Conservation (phyloP, 148 eudicot species). For the Drosera capensis region DNA sequence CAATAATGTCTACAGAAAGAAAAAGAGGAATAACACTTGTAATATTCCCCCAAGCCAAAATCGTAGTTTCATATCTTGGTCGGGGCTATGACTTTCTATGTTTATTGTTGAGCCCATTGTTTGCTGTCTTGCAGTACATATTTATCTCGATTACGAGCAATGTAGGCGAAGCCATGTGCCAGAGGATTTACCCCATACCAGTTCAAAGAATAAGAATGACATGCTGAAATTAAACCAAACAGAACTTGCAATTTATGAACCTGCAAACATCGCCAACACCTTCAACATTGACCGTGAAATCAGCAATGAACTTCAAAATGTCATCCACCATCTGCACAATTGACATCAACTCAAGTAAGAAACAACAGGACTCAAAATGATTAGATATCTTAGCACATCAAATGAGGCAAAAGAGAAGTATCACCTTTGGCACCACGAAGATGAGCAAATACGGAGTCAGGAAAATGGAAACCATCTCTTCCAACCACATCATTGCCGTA, state of each 20-base stretch:
- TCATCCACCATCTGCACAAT: conserved; percentile 62
- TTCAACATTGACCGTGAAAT: conserved; percentile 70
- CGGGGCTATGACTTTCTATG: too few relatives aligned
- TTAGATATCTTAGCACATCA: background rate
- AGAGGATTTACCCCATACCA: too few relatives aligned
- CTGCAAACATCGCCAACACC: conserved; percentile 98
- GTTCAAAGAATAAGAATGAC: background rate
- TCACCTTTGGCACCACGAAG: conserved; percentile 79
- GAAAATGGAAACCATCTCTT: conserved; percentile 96
- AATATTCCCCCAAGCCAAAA: background rate
- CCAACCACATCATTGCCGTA: conserved; percentile 86
- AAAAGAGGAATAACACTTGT: background rate
- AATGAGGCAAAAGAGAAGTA: background rate
- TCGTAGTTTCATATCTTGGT: too few relatives aligned
- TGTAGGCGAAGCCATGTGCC: too few relatives aligned
- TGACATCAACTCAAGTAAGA: too few relatives aligned
- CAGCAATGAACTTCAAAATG: conserved; percentile 67
- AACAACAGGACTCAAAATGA: conserved; percentile 1
- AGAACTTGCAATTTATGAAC: conserved; percentile 9
- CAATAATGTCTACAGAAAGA: background rate
- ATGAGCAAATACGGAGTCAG: conserved; percentile 82
- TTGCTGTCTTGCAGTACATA: too few relatives aligned
- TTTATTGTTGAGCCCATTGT: too few relatives aligned
- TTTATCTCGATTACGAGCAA: too few relatives aligned
- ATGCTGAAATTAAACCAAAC: background rate